A percentile compares a stretch with the other conserved stretches of the same genome.
Conservation (phyloP, 441 rosid genomes). For the Adansonia rubrostipa region DNA sequence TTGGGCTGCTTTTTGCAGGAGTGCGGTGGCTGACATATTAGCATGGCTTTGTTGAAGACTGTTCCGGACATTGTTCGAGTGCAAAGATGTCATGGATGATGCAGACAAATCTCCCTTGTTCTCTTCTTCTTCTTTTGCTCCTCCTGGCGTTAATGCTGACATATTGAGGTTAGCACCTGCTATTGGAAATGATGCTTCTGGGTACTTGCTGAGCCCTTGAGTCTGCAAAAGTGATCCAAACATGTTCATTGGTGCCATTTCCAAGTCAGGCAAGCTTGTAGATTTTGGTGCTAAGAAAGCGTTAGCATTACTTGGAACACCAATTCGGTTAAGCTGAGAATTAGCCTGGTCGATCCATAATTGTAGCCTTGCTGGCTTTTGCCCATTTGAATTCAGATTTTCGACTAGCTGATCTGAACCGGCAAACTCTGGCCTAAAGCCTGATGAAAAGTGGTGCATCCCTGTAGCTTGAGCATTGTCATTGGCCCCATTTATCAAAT, state of each 20-base stretch:
- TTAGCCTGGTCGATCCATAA: constrained; percentile 52
- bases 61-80: constrained; percentile 33
- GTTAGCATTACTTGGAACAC: constrained; percentile 29
- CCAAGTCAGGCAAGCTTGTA: constrained; percentile 37
- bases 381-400: constrained; percentile 33
- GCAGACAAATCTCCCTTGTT: constrained; percentile 40
- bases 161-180: constrained; percentile 25
- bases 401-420: constrained; percentile 33
- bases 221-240: constrained; percentile 38
- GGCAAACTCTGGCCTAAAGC: constrained; percentile 30
- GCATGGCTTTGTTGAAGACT: constrained; percentile 25
- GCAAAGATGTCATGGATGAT: constrained; percentile 35
- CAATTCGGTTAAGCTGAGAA: constrained; percentile 39
- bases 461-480: constrained; percentile 4
- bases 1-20: constrained; percentile 77
- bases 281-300: constrained; percentile 29
- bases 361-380: constrained; percentile 38
- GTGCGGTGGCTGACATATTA: constrained; percentile 80
- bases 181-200: constrained; percentile 32
- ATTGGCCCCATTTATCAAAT: constrained; percentile 25
- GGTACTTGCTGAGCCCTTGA: constrained; percentile 43
- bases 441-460: constrained; percentile 32
- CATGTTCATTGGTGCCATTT: constrained; percentile 30
- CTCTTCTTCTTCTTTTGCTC: constrained; percentile 43
- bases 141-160: constrained; percentile 31